Evolutionary conservation across 495 filamentous ascomycete genomes (phyloP), one percentile per base, ranked within the genome.

Genomic region (Letharia lupina): DNA sequence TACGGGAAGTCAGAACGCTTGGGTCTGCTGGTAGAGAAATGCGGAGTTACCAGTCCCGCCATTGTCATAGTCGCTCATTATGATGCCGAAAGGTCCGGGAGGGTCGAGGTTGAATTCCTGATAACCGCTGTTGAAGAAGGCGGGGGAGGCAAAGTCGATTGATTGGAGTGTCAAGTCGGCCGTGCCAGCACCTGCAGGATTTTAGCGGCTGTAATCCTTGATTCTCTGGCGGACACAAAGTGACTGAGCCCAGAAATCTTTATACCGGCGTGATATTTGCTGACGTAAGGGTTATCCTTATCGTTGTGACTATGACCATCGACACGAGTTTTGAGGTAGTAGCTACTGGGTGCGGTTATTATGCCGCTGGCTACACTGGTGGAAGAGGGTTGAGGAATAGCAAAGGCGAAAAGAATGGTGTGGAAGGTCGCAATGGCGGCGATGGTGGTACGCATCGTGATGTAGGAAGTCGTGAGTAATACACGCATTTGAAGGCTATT

Each of bases 201-300:
- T 60, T 67, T 15, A 66, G 65, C 47, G 13, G 10, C 41, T 52
- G 28, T 4, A 20, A n/a, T 48, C 1, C 45, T 2, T n/a, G 20
- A 10, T 3, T 45, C 16, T 45, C 8, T 3, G 13, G 13, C 4
- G 16, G 41, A 1, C 3, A 8, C 18, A 4, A 2, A 12, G 9
- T 4, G 44, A 47, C 4, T 10, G 41, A 48, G 35, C 18, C 40
- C 23, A 0, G 18, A n/a, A n/a, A 10, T 23, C 23, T 10, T 23
- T 44, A n/a, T 41, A 70, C 68, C 80, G 10, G 78, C 80, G 74
- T 82, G 80, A 65, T 81, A 82, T 67, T 73, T 68, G n/a, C 74
- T 73, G 57, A 81, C 73, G 52, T 78, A 82, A 61, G 82, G 79
- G 61, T 77, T 65, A 0, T 73, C 64, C 2, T 71, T 41, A 64